Base-by-base conservation (phyloP, 768 basidiomycete species). In the Suillus placidus region DNA sequence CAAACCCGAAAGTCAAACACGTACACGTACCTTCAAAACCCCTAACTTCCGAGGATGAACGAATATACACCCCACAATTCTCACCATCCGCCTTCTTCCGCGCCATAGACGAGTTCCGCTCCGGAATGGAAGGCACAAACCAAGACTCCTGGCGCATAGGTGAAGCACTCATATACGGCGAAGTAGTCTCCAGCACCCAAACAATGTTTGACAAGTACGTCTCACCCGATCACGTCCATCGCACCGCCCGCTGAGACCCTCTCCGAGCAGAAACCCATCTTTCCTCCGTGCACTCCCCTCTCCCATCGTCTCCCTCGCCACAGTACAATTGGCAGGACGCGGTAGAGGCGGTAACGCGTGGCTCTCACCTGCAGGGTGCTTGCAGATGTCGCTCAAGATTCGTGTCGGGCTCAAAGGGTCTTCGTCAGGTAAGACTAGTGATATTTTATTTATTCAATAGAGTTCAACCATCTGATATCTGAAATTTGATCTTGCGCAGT, bases 121-220 rank as follows among this genome's bases (percentile, higher is more conserved):
- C 80, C 65, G 70, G 77, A 34, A 34, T 4, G 23, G 66, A 69
- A 40, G 72, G 75, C 16, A 70, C 71, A 12, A 67, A 66, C 16
- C 62, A 74, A 12, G 70, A 75, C 30, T 60, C 71, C 6, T 87
- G 87, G 84, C 84, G 86, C 3, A 75, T 92, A 5, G 95, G 95
- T 0, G 94, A 96, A 66, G 83, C 87, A 43, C 73, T 98, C 35
- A 69, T 96, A 10, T 98, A 98, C 68, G 90, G 92, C 38, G 94
- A 97, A 75, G 88, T 88, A 0, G 91, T 99, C 13, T 94, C 94
- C 2, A 95, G 93, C 69, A 99, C 97, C 0, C 97, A 99, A 75
- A 95, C 94, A 2, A 87, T 98, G 85, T 81, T 99, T 6, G 94
- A 97, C 73, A 92, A 89, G 97, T 95, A 68, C 77, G 90, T 78